These are phyloP conservation scores for Alectoria sarmentosa DNA, from an alignment of 495 filamentous ascomycete species.

Conservation along the genomic window DNA sequence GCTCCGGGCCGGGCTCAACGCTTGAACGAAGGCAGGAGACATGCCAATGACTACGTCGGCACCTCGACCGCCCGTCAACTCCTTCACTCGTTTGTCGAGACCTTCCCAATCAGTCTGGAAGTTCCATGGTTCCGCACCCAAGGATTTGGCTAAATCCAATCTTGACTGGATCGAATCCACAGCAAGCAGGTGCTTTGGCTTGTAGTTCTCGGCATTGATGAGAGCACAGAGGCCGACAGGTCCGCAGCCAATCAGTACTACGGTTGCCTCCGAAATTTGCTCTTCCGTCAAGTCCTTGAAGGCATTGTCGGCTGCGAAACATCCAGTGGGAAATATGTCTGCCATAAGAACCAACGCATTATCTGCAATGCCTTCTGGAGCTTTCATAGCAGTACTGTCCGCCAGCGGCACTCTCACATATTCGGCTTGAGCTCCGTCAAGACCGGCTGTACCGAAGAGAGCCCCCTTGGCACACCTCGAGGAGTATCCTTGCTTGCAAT, in stretches of 20 bases:
- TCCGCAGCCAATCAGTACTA: conserved; percentile 83
- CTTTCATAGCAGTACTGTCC: conserved; percentile 72
- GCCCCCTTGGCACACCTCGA: conserved; percentile 70
- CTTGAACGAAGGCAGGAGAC: neutral
- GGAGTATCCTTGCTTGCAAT: conserved; percentile 75
- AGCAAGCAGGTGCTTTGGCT: conserved; percentile 75
- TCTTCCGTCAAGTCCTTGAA: conserved; percentile 58
- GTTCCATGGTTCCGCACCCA: conserved; percentile 86
- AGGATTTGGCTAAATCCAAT: conserved; percentile 63
- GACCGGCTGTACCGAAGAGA: conserved; percentile 64
- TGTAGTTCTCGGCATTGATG: conserved; percentile 72
- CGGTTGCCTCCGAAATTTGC: conserved; percentile 60
- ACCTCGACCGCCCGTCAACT: conserved; percentile 74
- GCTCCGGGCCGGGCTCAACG: neutral
- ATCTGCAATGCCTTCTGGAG: conserved; percentile 67
- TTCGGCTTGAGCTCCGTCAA: conserved; percentile 89
- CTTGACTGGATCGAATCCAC: conserved; percentile 77
- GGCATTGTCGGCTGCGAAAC: conserved; percentile 78
- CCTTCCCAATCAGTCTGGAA: conserved; percentile 62
- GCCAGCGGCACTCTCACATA: conserved; percentile 73
- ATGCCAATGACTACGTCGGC: conserved; percentile 71
- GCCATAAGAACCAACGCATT: conserved; percentile 83
- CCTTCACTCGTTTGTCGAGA: conserved; percentile 62
- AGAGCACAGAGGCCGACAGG: conserved; percentile 85
- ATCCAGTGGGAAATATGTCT: conserved; percentile 69